Conservation (phyloP, 2,329 filamentous ascomycete species). For the Fusarium albidum region DNA sequence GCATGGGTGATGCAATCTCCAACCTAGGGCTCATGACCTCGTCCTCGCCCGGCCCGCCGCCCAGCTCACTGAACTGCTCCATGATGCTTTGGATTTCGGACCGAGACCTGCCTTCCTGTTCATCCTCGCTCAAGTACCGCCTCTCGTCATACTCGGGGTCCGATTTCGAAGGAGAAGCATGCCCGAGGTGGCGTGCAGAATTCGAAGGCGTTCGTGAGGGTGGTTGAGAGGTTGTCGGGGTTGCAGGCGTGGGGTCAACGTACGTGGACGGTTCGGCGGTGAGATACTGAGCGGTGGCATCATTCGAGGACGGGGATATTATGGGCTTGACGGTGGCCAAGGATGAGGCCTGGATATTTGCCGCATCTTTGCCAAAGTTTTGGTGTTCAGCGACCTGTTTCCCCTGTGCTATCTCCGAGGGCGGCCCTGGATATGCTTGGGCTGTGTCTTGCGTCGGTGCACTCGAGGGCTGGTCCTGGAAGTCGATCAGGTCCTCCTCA, state of each 20-base stretch:
- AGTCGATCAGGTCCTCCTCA: constrained; percentile 34
- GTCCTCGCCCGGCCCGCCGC: constrained; percentile 74
- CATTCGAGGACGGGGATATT: constrained; percentile 47
- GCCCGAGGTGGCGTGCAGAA: constrained; percentile 55
- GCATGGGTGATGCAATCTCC: constrained; percentile 81
- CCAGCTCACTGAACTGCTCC: constrained; percentile 87
- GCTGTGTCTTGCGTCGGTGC: constrained; percentile 5
- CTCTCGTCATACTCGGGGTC: constrained; percentile 65
- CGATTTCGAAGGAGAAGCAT: constrained; percentile 62
- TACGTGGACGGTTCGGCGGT: constrained; percentile 58
- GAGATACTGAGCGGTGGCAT: constrained; percentile 52
- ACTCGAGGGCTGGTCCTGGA: constrained; percentile 23
- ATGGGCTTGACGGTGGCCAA: constrained; percentile 59
- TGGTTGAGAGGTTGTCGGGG: constrained; percentile 62
- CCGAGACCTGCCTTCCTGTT: constrained; percentile 73
- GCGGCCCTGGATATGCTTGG: constrained; percentile 11
- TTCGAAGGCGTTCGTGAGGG: constrained; percentile 67
- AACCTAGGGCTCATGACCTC: constrained; percentile 93
- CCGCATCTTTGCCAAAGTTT: constrained; percentile 12
- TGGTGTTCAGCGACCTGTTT: constrained; percentile 37
- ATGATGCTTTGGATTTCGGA: constrained; percentile 97
- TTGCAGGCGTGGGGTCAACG: constrained; percentile 66
- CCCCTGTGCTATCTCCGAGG: constrained; percentile 31
- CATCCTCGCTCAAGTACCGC: constrained; percentile 65
- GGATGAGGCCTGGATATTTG: constrained; percentile 54